Conservation (phyloP, 2,329 filamentous ascomycete genomes). For the Gaeumannomyces tritici region DNA sequence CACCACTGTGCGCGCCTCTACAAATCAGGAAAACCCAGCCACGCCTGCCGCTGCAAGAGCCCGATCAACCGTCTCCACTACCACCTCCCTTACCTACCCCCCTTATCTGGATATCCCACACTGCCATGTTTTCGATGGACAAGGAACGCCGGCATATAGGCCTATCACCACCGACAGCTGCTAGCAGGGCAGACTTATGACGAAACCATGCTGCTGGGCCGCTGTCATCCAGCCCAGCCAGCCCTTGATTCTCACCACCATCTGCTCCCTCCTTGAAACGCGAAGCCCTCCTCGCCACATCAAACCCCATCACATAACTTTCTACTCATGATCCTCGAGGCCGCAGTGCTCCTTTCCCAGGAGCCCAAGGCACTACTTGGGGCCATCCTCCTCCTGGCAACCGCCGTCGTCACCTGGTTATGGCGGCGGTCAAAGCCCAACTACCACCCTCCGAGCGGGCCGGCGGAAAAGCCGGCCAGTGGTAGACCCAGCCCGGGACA, state of each 20-base stretch:
- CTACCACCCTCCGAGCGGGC: no score
- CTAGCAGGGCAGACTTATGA: background rate
- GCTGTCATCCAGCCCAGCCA: no score
- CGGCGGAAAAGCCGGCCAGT: background rate
- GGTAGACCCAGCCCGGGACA: constrained; percentile 18
- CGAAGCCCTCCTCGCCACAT: background rate
- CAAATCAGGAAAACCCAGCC: background rate
- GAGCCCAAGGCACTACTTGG: background rate
- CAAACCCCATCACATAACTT: no score
- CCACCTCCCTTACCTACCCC: no score
- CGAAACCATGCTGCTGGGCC: background rate
- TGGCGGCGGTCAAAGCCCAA: background rate
- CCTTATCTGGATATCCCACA: background rate
- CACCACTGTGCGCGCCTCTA: no score
- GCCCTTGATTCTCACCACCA: background rate
- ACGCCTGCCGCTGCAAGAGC: background rate
- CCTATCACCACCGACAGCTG: background rate
- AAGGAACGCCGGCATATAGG: background rate
- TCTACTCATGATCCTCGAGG: background rate
- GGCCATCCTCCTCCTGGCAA: background rate
- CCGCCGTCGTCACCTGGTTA: background rate
- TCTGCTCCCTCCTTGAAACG: background rate
- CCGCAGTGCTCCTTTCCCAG: background rate
- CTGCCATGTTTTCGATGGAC: background rate
- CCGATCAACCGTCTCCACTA: background rate